Evolutionary conservation across 176 grass and related monocot genomes (phyloP), one percentile per base, ranked within the genome.

Genomic region (Aegilops umbellulata): DNA sequence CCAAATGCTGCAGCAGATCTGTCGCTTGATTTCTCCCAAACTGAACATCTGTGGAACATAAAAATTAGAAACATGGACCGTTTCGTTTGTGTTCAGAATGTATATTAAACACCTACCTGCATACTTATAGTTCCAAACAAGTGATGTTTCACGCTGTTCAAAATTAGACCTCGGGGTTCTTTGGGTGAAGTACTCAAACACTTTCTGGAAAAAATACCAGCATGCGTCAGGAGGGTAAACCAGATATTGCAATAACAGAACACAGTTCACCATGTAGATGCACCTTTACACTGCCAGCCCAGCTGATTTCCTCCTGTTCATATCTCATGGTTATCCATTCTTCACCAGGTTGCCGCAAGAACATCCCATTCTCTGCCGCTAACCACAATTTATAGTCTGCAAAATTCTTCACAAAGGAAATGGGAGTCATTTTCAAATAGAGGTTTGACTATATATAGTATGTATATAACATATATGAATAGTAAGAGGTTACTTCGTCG

Each of bases 81-180:
- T 25, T 47, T 85, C 10, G 31, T 36, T 83, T 32, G 38, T 42
- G 57, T 20, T 19, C 38, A 46, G 61, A 29, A 51, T 39, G 34
- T 67, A 86, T 31, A 12, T 24, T 74, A 35, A 80, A 67, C 4
- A 53, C 78, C 47, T 82, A 92, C 96, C 96, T 22, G 92, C 91
- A 77, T 98, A 90, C 51, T 98, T 98, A 82, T 95, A 98, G 61
- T 94, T 98, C 96, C 96, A 98, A 19, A 95, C 90, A 88, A 94
- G 72, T 74, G 96, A 95, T 22, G 90, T 95, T 47, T 95, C 96
- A 29, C 96, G 90, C 22, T 94, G 82, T 82, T 98, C 96, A 4
- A 83, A 88, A 65, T 98, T 88, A 89, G 96, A 98, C n/a, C 86
- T 77, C 20, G 93, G 96, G 10, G 96, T 98, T 84, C 96, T 94